These are phyloP conservation scores for Corynascus novoguineensis DNA, from an alignment of 495 filamentous ascomycete species.

Conservation along the genomic window DNA sequence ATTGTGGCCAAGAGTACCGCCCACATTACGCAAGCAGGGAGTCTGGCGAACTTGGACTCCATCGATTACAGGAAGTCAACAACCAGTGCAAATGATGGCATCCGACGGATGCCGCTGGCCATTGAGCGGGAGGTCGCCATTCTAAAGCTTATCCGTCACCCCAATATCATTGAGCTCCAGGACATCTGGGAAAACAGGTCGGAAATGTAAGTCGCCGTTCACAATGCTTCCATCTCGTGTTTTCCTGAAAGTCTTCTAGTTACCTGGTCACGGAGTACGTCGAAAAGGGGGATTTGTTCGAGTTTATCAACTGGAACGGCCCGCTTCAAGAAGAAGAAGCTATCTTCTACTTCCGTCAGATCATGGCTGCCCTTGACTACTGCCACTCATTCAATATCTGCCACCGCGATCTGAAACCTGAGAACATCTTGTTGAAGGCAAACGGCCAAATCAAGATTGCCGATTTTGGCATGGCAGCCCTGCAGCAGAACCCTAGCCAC, in stretches of 20 bases:
- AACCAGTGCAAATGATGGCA: slow-evolving; percentile 38
- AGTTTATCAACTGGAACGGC: slow-evolving; percentile 64
- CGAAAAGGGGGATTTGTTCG: slow-evolving; percentile 83
- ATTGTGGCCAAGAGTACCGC: slow-evolving; percentile 78
- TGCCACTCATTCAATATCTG: slow-evolving; percentile 91
- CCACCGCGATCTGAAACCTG: slow-evolving; percentile 93
- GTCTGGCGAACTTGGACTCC: slow-evolving; percentile 65
- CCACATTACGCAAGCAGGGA: slow-evolving; percentile 64
- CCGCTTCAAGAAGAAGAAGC: slow-evolving; percentile 71
- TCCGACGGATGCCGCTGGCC: slow-evolving; percentile 69
- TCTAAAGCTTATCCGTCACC: slow-evolving; percentile 92
- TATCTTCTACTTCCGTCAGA: slow-evolving; percentile 82
- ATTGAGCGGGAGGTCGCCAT: slow-evolving; percentile 92
- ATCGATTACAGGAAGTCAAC: slow-evolving; percentile 43
- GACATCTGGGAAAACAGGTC: slow-evolving; percentile 96
- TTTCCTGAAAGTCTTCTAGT: slow-evolving; percentile 43
- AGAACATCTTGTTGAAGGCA: slow-evolving; percentile 84
- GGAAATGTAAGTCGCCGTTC: slow-evolving; percentile 65
- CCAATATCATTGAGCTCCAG: slow-evolving; percentile 81
- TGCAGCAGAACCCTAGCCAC: slow-evolving; percentile 69
- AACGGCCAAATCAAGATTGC: slow-evolving; percentile 77
- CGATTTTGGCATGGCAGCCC: slow-evolving; percentile 95
- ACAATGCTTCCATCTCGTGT: not conserved
- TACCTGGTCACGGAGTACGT: slow-evolving; percentile 97
- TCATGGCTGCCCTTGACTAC: slow-evolving; percentile 85